Percentiles rank a stretch among this genome's conserved stretches.
phyloP scores from a whole-genome alignment of 2,329 filamentous ascomycete species.

The Penicillium sp. region DNA sequence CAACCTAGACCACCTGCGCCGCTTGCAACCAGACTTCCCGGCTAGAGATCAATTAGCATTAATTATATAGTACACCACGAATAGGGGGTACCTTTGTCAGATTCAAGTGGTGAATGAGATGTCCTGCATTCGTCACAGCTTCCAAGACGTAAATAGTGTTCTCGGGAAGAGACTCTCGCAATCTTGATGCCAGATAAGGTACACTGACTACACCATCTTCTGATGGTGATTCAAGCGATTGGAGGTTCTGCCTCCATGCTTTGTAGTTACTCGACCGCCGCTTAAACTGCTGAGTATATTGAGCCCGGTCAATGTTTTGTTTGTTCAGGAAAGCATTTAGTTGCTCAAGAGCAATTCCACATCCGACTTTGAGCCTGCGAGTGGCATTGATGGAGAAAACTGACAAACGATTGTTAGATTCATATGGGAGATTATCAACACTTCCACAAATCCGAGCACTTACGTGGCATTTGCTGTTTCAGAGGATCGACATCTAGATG shows the following conservation, averaged over 20 bases:
- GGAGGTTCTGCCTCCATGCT: conserved; percentile 9
- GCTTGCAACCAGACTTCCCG: conserved; percentile 20
- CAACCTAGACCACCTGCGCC: conserved; percentile 76
- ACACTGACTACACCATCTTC: conserved; percentile 41
- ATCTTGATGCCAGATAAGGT: conserved; percentile 53
- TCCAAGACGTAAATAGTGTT: conserved; percentile 73
- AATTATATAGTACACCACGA: neutral
- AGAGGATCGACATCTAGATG: conserved; percentile 66
- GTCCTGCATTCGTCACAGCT: conserved; percentile 67
- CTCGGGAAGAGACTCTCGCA: conserved; percentile 56
- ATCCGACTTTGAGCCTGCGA: conserved; percentile 43
- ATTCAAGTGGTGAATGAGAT: conserved; percentile 25
- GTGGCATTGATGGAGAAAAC: conserved; percentile 49
- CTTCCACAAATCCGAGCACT: conserved; percentile 55
- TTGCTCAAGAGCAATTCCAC: conserved; percentile 51
- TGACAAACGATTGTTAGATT: conserved; percentile 27
- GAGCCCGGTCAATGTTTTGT: neutral
- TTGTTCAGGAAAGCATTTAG: conserved; percentile 35
- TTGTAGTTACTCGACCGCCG: conserved; percentile 8
- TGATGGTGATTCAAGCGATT: conserved; percentile 5
- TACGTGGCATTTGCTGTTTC: conserved; percentile 69
- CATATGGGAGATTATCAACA: neutral
- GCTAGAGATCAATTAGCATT: conserved; percentile 9
- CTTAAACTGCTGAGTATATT: conserved; percentile 9
- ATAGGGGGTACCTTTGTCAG: conserved; percentile 11